Evolutionary conservation across 331 rosid species (phyloP).

Genomic region (Prunus yedoensis): DNA sequence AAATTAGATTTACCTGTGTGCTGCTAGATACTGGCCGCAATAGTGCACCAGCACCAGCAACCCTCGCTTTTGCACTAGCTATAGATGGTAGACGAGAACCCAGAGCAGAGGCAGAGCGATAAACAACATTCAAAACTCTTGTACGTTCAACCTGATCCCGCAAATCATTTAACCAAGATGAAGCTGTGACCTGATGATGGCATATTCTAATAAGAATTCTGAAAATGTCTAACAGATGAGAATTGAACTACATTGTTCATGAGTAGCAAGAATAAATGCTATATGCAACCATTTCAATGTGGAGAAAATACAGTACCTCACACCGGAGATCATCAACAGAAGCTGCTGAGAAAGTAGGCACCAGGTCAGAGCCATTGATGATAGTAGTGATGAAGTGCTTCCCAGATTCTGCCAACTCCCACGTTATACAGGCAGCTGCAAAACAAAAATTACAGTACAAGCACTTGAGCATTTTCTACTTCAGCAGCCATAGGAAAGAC

Average conservation of each 20-base stretch:
- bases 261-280: neutral
- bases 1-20: slow-evolving; percentile 68
- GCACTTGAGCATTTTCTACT: slow-evolving; percentile 8
- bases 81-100: slow-evolving; percentile 88
- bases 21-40: slow-evolving; percentile 83
- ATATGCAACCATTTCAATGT: slow-evolving; percentile 15
- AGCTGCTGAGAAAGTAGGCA: slow-evolving; percentile 91
- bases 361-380: slow-evolving; percentile 90
- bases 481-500: neutral
- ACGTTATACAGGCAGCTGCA: slow-evolving; percentile 98
- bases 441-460: slow-evolving; percentile 30
- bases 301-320: slow-evolving; percentile 53
- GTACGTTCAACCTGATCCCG: slow-evolving; percentile 92
- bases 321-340: slow-evolving; percentile 89
- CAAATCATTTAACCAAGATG: slow-evolving; percentile 90
- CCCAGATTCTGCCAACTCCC: slow-evolving; percentile 98
- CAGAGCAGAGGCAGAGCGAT: slow-evolving; percentile 92
- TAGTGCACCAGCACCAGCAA: slow-evolving; percentile 89
- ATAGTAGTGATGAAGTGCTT: slow-evolving; percentile 83
- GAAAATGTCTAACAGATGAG: slow-evolving; percentile 2
- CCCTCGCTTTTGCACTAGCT: slow-evolving; percentile 86
- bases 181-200: slow-evolving; percentile 74
- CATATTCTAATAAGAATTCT: slow-evolving; percentile 18
- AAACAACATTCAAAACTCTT: slow-evolving; percentile 79
- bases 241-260: slow-evolving; percentile 4